Conservation (phyloP, 805 yeast genomes). For the Wickerhamiella sorbophila region DNA sequence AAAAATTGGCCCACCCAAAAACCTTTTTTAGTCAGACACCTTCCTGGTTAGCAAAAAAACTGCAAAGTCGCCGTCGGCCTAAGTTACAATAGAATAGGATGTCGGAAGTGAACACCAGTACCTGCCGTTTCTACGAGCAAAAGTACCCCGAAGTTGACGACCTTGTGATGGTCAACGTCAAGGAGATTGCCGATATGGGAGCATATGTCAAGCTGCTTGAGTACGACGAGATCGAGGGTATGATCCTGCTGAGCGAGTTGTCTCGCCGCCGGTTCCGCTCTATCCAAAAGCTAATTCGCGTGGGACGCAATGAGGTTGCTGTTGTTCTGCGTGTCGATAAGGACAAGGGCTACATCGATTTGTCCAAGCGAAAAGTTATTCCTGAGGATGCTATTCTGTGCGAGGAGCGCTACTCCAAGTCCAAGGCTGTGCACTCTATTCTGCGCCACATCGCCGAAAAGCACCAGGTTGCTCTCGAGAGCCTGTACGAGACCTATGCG, state of each 20-base stretch:
- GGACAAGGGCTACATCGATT: conserved; percentile 95
- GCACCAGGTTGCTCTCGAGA: conserved; percentile 75
- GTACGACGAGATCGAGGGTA: conserved; percentile 97
- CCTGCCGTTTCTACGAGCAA: conserved; percentile 95
- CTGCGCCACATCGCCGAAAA: conserved; percentile 97
- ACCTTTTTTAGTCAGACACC: neutral
- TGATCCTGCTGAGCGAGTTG: conserved; percentile 89
- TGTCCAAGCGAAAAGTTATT: conserved; percentile 95
- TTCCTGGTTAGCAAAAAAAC: neutral
- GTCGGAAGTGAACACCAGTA: conserved; percentile 34
- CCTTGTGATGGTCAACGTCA: conserved; percentile 95
- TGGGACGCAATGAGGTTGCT: conserved; percentile 96
- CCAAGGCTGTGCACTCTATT: conserved; percentile 96
- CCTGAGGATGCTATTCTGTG: conserved; percentile 94
- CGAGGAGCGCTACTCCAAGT: conserved; percentile 93
- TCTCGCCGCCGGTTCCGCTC: conserved; percentile 98
- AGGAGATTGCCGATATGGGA: conserved; percentile 92
- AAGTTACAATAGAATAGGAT: conserved; percentile 9
- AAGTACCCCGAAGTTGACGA: conserved; percentile 98
- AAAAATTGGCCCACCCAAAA: neutral
- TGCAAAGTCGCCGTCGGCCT: too few relatives aligned
- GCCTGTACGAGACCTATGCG: conserved; percentile 74
- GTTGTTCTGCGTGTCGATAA: conserved; percentile 96
- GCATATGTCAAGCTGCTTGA: conserved; percentile 89
- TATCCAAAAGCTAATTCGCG: conserved; percentile 92